Conservation (phyloP, 1,284 basidiomycete species). For the Psilocybe mexicana region DNA sequence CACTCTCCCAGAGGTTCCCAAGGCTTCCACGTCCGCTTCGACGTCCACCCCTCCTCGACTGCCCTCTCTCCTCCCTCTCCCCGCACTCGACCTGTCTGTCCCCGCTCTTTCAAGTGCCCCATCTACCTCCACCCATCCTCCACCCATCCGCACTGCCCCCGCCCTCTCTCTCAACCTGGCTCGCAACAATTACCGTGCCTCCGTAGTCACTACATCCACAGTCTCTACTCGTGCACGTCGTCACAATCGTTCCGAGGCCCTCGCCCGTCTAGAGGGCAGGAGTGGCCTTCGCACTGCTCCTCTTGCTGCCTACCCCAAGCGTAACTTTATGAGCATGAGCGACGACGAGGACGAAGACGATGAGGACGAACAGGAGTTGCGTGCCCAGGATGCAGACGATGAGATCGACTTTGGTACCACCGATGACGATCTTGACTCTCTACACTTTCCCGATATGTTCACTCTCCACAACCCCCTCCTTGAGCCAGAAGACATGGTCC, state of each 20-base stretch:
- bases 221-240: slow-evolving; percentile 40
- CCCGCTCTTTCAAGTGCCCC: background rate
- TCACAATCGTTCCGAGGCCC: slow-evolving; percentile 48
- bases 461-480: slow-evolving; percentile 23
- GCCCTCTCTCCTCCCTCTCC: slow-evolving; percentile 32
- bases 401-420: slow-evolving; percentile 18
- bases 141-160: slow-evolving; percentile 18
- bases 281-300: slow-evolving; percentile 23
- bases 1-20: slow-evolving; percentile 49
- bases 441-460: slow-evolving; percentile 14
- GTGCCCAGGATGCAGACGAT: slow-evolving; percentile 15
- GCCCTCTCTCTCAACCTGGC: slow-evolving; percentile 37
- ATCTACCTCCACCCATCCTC: slow-evolving; percentile 13
- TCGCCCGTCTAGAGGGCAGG: slow-evolving; percentile 65
- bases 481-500: slow-evolving; percentile 38
- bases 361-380: slow-evolving; percentile 14
- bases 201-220: slow-evolving; percentile 35
- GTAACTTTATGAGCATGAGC: slow-evolving; percentile 67
- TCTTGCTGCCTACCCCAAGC: slow-evolving; percentile 7
- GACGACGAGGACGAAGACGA: slow-evolving; percentile 56
- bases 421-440: slow-evolving; percentile 15
- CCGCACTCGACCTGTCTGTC: slow-evolving; percentile 32
- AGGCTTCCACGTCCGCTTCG: slow-evolving; percentile 19
- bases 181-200: slow-evolving; percentile 34
- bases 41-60: slow-evolving; percentile 26